A percentile compares a stretch with the other conserved stretches of the same genome.
Conservation (phyloP, 2,329 filamentous ascomycete species). For the Trichoderma koningiopsis region DNA sequence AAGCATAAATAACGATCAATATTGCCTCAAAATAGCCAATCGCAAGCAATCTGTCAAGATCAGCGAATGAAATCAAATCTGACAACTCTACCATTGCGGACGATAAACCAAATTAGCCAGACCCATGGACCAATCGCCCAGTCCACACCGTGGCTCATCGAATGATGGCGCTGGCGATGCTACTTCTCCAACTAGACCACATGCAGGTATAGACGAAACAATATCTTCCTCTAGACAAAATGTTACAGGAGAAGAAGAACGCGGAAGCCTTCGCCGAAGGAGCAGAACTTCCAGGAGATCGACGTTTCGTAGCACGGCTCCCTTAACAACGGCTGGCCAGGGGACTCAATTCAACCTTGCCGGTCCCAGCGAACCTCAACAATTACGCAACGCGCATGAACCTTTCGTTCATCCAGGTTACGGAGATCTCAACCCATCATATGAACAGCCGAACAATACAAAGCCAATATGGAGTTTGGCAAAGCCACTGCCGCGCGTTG, state of each 20-base stretch:
- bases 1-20: background rate
- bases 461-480: slow-evolving; percentile 18
- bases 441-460: background rate
- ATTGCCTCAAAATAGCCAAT: background rate
- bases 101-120: background rate
- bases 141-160: background rate
- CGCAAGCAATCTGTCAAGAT: background rate
- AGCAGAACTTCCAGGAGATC: slow-evolving; percentile 12
- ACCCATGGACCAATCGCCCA: background rate
- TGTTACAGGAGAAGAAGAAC: background rate
- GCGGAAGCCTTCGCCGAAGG: background rate
- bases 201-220: background rate
- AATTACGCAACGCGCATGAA: background rate
- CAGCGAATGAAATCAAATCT: too few relatives aligned
- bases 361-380: background rate
- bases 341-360: slow-evolving; percentile 15
- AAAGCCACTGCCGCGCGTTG: slow-evolving; percentile 12
- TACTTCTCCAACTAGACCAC: background rate
- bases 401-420: slow-evolving; percentile 1
- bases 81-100: background rate
- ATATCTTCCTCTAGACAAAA: background rate
- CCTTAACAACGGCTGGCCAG: slow-evolving; percentile 3
- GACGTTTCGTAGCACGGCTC: slow-evolving; percentile 3
- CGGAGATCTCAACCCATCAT: background rate
- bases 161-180: background rate